A percentile compares a stretch with the other conserved stretches of the same genome.
phyloP scores from a whole-genome alignment of 2,329 filamentous ascomycete species.

The Verticillium tricorpus region DNA sequence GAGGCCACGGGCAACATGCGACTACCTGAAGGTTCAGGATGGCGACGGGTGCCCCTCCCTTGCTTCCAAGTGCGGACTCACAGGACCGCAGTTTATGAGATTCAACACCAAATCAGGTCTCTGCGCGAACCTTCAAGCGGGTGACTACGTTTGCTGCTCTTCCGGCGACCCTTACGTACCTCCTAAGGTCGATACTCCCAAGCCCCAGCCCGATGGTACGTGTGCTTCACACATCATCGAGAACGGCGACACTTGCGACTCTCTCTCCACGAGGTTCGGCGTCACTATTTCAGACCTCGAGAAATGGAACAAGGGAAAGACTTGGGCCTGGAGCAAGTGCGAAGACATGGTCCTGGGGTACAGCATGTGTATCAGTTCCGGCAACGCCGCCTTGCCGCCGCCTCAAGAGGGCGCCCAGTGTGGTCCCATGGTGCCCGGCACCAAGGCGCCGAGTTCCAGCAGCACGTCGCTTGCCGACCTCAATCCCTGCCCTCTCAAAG shows the following conservation, averaged over 20 bases:
- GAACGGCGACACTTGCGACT: conserved; percentile 23
- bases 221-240: conserved; percentile 19
- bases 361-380: conserved; percentile 19
- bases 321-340: conserved; percentile 33
- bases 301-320: conserved; percentile 26
- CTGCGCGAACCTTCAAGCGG: conserved; percentile 20
- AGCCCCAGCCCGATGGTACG: conserved; percentile 24
- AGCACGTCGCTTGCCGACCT: conserved; percentile 29
- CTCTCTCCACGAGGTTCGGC: conserved; percentile 18
- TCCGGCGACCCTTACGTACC: conserved; percentile 20
- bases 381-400: conserved; percentile 15
- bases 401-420: conserved; percentile 15
- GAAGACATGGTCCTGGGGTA: conserved; percentile 18
- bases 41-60: neutral
- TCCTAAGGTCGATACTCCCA: conserved; percentile 23
- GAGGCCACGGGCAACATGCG: neutral
- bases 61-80: neutral
- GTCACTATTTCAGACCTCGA: conserved; percentile 16
- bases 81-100: neutral
- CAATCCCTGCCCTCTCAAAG: conserved; percentile 42
- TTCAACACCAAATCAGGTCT: conserved; percentile 9
- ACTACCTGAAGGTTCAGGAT: neutral
- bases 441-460: conserved; percentile 20
- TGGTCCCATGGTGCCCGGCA: conserved; percentile 23
- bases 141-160: conserved; percentile 31